Conservation (phyloP, 441 rosid species). For the Bruguiera hainesii region DNA sequence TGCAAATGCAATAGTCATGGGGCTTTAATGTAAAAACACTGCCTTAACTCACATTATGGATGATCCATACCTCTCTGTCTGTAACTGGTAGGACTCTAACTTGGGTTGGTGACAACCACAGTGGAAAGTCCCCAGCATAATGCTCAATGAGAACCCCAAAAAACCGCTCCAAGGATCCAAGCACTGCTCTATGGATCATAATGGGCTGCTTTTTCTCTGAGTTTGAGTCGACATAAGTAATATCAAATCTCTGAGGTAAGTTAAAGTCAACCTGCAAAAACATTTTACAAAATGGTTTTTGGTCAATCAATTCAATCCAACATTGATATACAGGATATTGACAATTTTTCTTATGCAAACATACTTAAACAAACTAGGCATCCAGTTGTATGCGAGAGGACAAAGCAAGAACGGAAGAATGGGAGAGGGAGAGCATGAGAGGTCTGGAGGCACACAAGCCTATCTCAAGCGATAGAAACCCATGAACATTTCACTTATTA, state of each 20-base stretch:
- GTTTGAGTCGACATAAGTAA: conserved; percentile 72
- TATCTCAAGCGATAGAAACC: background rate
- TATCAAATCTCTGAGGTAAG: conserved; percentile 72
- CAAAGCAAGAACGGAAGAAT: background rate
- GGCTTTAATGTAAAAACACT: too few species aligned
- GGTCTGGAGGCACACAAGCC: background rate
- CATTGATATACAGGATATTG: background rate
- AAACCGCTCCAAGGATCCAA: conserved; percentile 85
- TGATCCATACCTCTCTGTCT: conserved; percentile 39
- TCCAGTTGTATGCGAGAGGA: background rate
- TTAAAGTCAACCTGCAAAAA: conserved; percentile 71
- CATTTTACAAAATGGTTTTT: conserved; percentile 12
- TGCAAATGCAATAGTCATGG: background rate
- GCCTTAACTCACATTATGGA: too few species aligned
- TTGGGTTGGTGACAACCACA: conserved; percentile 92
- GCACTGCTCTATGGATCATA: conserved; percentile 94
- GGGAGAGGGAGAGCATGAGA: background rate
- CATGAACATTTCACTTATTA: background rate
- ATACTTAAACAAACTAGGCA: background rate
- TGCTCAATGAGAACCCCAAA: conserved; percentile 94
- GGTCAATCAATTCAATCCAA: background rate
- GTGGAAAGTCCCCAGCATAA: conserved; percentile 88
- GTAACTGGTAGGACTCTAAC: conserved; percentile 87
- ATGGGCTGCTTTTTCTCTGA: conserved; percentile 78
- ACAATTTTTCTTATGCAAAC: background rate